Percentiles rank a stretch among this genome's conserved stretches.
These are phyloP conservation scores for Cicer bijugum DNA, from an alignment of 306 rosid genomes.

Conservation along the genomic window DNA sequence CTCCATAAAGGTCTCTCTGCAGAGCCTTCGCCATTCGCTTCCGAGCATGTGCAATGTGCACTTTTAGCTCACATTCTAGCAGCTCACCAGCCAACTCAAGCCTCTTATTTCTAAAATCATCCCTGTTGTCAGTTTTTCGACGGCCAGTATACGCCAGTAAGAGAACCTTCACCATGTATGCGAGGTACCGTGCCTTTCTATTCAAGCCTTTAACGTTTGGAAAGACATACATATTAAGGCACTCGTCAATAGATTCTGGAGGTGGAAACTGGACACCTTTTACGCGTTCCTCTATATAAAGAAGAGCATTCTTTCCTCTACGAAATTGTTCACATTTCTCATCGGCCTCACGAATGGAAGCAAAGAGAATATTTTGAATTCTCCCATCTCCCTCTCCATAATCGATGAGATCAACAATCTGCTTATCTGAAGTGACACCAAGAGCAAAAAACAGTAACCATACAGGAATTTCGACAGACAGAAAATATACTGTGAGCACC, in stretches of 20 bases:
- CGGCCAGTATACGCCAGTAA: conserved; percentile 73
- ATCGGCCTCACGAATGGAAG: conserved; percentile 78
- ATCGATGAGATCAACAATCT: conserved; percentile 74
- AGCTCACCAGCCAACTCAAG: conserved; percentile 87
- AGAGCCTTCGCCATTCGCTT: conserved; percentile 77
- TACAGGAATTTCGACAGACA: conserved; percentile 77
- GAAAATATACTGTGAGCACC: conserved; percentile 68
- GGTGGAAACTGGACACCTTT: conserved; percentile 77
- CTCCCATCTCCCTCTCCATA: conserved; percentile 61
- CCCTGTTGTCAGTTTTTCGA: conserved; percentile 81
- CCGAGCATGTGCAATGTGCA: conserved; percentile 82
- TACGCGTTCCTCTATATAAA: conserved; percentile 50
- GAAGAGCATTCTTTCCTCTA: conserved; percentile 51
- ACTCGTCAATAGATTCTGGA: conserved; percentile 68
- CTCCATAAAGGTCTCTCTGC: conserved; percentile 91
- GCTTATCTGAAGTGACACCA: conserved; percentile 81
- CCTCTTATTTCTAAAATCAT: conserved; percentile 89
- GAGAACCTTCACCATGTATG: conserved; percentile 92
- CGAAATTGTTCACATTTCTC: conserved; percentile 60
- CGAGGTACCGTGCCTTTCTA: conserved; percentile 80
- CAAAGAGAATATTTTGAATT: conserved; percentile 66
- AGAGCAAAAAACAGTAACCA: conserved; percentile 88
- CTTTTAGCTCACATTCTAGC: conserved; percentile 86
- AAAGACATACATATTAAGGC: conserved; percentile 63
- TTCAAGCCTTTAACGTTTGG: conserved; percentile 63